phyloP scores from a whole-genome alignment of 2,329 filamentous ascomycete genomes.

The Sordariomycetes sp. region DNA sequence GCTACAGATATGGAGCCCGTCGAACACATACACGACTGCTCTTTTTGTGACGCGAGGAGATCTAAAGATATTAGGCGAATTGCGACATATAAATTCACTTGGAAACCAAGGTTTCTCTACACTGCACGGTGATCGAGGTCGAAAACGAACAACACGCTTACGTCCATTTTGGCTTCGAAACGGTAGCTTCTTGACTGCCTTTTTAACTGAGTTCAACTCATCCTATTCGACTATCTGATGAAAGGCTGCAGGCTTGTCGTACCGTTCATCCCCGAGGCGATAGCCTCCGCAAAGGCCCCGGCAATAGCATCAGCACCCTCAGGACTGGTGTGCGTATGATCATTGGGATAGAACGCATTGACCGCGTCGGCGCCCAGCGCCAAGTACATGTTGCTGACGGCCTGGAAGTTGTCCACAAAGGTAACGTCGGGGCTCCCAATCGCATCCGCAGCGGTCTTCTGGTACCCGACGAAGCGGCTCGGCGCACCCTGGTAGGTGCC shows the following conservation, averaged over 20 bases:
- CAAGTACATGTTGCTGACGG: conserved; percentile 43
- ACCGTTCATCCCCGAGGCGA: conserved; percentile 18
- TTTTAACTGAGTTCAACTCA: no score
- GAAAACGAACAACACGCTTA: no score
- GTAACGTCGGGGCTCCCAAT: conserved; percentile 30
- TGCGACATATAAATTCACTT: no score
- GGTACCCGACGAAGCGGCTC: conserved; percentile 48
- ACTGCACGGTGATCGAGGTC: no score
- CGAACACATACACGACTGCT: no score
- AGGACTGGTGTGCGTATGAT: conserved; percentile 54
- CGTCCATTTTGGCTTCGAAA: no score
- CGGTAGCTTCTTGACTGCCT: no score
- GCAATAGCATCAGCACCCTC: conserved; percentile 46
- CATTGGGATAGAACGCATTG: conserved; percentile 44
- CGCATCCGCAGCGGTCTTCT: conserved; percentile 27
- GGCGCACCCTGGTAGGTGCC: conserved; percentile 38
- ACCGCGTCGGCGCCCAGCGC: conserved; percentile 38
- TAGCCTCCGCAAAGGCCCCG: conserved; percentile 37
- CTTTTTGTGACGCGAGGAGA: no score
- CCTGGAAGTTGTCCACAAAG: conserved; percentile 53
- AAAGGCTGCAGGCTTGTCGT: conserved; percentile 13
- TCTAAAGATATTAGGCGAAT: no score
- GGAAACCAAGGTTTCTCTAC: no score
- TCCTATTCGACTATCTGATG: conserved; percentile 9
- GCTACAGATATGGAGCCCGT: no score